Evolutionary conservation across 2,329 filamentous ascomycete genomes (phyloP), one percentile per base, ranked within the genome.

Genomic region (Pseudophaeomoniella oleicola): DNA sequence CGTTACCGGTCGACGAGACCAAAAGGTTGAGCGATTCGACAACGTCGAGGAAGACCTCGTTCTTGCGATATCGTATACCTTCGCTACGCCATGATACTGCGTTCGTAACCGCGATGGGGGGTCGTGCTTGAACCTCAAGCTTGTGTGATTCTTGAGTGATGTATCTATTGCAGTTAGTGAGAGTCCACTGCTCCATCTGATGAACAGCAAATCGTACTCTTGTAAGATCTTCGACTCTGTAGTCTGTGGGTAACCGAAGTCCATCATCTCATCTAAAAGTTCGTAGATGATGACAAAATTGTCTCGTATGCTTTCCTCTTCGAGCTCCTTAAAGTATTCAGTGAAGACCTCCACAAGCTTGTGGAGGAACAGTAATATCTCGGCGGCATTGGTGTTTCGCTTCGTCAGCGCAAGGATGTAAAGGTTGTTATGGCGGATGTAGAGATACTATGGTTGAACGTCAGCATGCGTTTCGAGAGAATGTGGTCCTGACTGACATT

Each of bases 251-350:
- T 98, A 94, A 44, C 90, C 90, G 68, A 98, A 98, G 63, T 98
- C 90, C 90, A 98, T 98, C 90, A 98, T 98, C 67, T 98, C 90
- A 56, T 98, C 90, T 44, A 98, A 74, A 42, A 98, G 65, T 63
- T 98, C 90, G 69, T 98, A 98, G 54, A 98, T 98, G 55, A 98
- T 78, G 59, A 98, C 90, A 56, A 98, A 98, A 67, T 98, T 98
- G 68, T 98, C 90, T 50, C 90, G 78, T 58, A 98, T 98, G 50
- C 85, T 94, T 63, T 98, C 90, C 60, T 98, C 90, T 61, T 98
- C 90, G 41, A 98, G 72, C 45, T 92, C 88, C 61, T 98, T 98
- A 72, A 98, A 98, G 68, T 98, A 98, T 63, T 98, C 90, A 41
- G 90, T 98, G 57, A 98, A 98, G 45, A 98, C 90, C 59, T 96